These are phyloP conservation scores for Crucibulum laeve DNA, from an alignment of 768 basidiomycete species.

Conservation along the genomic window DNA sequence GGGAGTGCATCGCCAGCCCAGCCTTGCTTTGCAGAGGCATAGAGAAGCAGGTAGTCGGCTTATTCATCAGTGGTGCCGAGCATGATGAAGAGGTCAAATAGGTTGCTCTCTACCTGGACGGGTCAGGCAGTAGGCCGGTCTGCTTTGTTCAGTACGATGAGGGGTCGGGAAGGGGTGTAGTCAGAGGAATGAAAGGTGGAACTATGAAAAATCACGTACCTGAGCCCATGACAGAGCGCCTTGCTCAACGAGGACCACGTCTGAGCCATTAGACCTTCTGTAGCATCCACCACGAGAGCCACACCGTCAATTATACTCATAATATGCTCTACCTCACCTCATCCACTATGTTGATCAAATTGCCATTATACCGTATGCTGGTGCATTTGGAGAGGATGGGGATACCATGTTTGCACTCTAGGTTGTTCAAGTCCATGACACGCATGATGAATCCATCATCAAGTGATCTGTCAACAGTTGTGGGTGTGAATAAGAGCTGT, in stretches of 20 bases:
- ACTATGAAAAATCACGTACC: too few species aligned
- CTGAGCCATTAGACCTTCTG: constrained; percentile 60
- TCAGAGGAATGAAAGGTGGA: constrained; percentile 28
- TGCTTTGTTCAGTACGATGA: too few species aligned
- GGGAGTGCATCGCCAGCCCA: constrained; percentile 34
- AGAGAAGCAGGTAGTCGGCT: constrained; percentile 45
- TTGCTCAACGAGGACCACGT: constrained; percentile 48
- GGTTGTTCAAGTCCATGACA: too few species aligned
- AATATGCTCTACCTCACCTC: constrained; percentile 58
- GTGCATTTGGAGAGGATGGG: constrained; percentile 59
- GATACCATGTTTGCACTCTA: too few species aligned
- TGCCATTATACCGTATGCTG: constrained; percentile 42
- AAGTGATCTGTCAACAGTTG: too few species aligned
- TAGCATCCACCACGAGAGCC: constrained; percentile 53
- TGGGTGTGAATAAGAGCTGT: too few species aligned
- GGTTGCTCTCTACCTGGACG: constrained; percentile 42
- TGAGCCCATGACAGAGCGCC: constrained; percentile 41
- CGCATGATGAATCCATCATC: too few species aligned
- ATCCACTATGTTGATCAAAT: constrained; percentile 56
- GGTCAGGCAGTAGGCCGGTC: constrained; percentile 37
- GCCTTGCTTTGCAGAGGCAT: constrained; percentile 48
- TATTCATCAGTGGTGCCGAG: constrained; percentile 48
- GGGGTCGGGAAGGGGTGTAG: constrained; percentile 25
- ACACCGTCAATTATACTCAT: constrained; percentile 61
- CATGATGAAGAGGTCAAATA: constrained; percentile 47